Evolutionary conservation across 2,329 filamentous ascomycete genomes (phyloP).

Genomic region (Myriangium duriaei): DNA sequence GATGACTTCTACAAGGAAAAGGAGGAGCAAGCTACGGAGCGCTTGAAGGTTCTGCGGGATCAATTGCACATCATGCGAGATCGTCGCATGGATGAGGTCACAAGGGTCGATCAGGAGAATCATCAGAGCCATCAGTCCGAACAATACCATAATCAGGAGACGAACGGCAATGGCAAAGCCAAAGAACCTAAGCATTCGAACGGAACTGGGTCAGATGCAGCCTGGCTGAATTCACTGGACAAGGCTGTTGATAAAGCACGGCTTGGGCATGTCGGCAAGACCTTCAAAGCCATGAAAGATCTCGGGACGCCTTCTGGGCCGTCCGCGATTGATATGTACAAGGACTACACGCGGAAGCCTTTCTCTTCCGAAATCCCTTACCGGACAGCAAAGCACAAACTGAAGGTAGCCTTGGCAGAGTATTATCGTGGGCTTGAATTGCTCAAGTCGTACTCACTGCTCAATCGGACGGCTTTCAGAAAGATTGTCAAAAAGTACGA

Average conservation of each 20-base stretch:
- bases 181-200: neutral
- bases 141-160: neutral
- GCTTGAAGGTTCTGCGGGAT: slow-evolving; percentile 58
- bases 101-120: slow-evolving; percentile 23
- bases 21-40: slow-evolving; percentile 68
- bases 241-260: slow-evolving; percentile 14
- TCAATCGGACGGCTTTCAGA: slow-evolving; percentile 86
- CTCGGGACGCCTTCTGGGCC: slow-evolving; percentile 29
- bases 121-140: neutral
- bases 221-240: slow-evolving; percentile 27
- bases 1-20: slow-evolving; percentile 81
- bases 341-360: slow-evolving; percentile 31
- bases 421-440: slow-evolving; percentile 87
- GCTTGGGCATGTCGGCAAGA: slow-evolving; percentile 41
- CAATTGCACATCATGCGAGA: slow-evolving; percentile 92
- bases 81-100: slow-evolving; percentile 58
- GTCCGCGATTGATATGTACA: slow-evolving; percentile 22
- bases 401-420: slow-evolving; percentile 83
- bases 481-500: slow-evolving; percentile 99
- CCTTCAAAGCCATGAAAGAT: slow-evolving; percentile 34
- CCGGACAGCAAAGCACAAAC: slow-evolving; percentile 74
- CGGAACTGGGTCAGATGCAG: slow-evolving; percentile 1
- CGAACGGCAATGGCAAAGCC: slow-evolving; percentile 5
- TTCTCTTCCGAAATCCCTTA: slow-evolving; percentile 55
- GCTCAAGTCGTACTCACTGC: slow-evolving; percentile 76